Evolutionary conservation across 345 rosid genomes (phyloP), one percentile per base, ranked within the genome.

Genomic region (Sonneratia alba): DNA sequence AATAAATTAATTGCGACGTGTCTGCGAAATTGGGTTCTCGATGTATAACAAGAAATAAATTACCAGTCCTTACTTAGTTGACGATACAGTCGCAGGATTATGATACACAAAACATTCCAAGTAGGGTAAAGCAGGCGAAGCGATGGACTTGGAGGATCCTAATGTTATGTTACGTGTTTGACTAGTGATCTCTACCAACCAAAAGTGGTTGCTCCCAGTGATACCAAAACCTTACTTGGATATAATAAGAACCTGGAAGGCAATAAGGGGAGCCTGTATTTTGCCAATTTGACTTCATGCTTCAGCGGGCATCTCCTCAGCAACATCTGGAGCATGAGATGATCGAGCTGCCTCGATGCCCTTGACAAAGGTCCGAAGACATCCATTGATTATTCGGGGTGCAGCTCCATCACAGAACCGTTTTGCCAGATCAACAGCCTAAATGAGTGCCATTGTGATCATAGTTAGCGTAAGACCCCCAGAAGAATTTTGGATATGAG

Each of bases 341-440:
- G 66, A 45, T 62, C 67, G 37, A 38, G 67, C 74, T 75, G 74
- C 84, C 66, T 79, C 67, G 18, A 77, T 72, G 66, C 85, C 91
- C 79, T 86, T 90, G 75, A 91, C 80, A 73, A 86, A 95, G 56
- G 93, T 91, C 75, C 99, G 77, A n/a, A 95, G 86, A 77, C 99
- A 95, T 56, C 97, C 99, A 12, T 95, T 95, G 69, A 95, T 91
- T 64, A 90, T 77, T 40, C 99, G 92, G 32, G 97, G 97, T 6
- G 96, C 97, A 36, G 96, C 80, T 67, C 99, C 99, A 62, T 95
- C 97, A 36, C 99, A 95, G 81, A 95, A 95, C 71, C 99, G 85
- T 73, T 95, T 95, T 21, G 97, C 93, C 66, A 95, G 97, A 84
- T 95, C 99, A 66, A 95, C 93, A 75, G 97, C 97, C 97, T 95